These are phyloP conservation scores for Trichosanthes cucumerina DNA, from an alignment of 306 rosid genomes.

Conservation along the genomic window DNA sequence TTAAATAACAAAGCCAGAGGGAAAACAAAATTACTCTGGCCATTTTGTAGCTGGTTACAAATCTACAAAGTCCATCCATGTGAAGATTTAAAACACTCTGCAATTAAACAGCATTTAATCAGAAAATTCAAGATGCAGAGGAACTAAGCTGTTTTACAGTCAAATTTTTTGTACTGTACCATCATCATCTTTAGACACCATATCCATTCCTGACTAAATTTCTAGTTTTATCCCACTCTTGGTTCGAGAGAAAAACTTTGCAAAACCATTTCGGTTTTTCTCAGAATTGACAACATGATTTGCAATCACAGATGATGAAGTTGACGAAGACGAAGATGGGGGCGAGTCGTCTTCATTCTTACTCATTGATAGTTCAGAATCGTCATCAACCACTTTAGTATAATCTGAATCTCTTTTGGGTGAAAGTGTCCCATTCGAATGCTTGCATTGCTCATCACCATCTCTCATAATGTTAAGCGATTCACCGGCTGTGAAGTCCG, in stretches of 20 bases:
- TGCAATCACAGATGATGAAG: constrained; percentile 31
- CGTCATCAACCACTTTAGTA: constrained; percentile 30
- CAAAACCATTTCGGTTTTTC: constrained; percentile 77
- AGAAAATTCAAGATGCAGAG: constrained; percentile 11
- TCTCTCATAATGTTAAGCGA: constrained; percentile 23
- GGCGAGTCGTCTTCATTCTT: constrained; percentile 42
- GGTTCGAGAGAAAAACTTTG: constrained; percentile 82
- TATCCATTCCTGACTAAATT: constrained; percentile 5
- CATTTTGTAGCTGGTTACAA: not conserved
- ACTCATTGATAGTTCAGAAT: constrained; percentile 19
- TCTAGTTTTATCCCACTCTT: constrained; percentile 66
- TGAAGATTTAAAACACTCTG: not conserved
- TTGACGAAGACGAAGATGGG: constrained; percentile 30
- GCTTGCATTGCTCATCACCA: constrained; percentile 46
- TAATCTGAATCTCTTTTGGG: constrained; percentile 52
- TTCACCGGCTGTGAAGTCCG: constrained; percentile 41
- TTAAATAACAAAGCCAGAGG: not conserved
- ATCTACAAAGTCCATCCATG: not conserved
- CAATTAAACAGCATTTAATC: not conserved
- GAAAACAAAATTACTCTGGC: constrained; percentile 6
- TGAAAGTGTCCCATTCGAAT: constrained; percentile 49
- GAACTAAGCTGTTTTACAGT: constrained; percentile 24
- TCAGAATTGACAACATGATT: constrained; percentile 45
- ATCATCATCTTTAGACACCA: not conserved
- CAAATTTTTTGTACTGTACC: not conserved